Percentiles rank a stretch among this genome's conserved stretches.
Conservation (phyloP, 352 stramenopile species). For the Blastocystis hominis region DNA sequence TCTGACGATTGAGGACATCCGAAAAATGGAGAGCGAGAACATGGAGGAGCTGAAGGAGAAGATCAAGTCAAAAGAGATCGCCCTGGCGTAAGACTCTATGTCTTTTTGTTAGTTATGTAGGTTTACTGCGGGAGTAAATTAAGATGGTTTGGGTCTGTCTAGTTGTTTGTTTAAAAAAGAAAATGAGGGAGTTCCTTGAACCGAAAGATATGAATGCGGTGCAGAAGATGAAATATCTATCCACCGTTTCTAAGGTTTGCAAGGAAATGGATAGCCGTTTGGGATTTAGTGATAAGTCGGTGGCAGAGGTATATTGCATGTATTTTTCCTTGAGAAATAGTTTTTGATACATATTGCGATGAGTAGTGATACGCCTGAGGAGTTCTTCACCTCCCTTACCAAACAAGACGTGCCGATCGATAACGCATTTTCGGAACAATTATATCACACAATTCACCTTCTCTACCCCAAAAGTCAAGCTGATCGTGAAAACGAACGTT, state of each 20-base stretch:
- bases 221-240: conserved; percentile 57
- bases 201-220: conserved; percentile 50
- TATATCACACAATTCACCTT: conserved; percentile 29
- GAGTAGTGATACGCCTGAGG: neutral
- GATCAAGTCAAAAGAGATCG: conserved; percentile 49
- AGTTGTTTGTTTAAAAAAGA: neutral
- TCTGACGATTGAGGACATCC: conserved; percentile 44
- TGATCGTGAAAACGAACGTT: neutral
- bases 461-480: conserved; percentile 3
- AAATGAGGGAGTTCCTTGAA: conserved; percentile 14
- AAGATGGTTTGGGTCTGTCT: neutral
- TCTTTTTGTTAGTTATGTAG: neutral
- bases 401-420: neutral
- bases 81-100: neutral
- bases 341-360: conserved; percentile 45
- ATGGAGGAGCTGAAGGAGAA: conserved; percentile 40
- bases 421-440: neutral
- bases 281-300: conserved; percentile 50
- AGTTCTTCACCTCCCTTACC: neutral
- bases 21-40: conserved; percentile 33
- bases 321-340: neutral
- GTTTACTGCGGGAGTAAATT: conserved; percentile 45
- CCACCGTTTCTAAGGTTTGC: conserved; percentile 54
- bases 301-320: conserved; percentile 17
- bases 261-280: conserved; percentile 53